These are phyloP conservation scores for Eimeria brunetti DNA, from an alignment of 169 alveolate genomes.

Conservation along the genomic window DNA sequence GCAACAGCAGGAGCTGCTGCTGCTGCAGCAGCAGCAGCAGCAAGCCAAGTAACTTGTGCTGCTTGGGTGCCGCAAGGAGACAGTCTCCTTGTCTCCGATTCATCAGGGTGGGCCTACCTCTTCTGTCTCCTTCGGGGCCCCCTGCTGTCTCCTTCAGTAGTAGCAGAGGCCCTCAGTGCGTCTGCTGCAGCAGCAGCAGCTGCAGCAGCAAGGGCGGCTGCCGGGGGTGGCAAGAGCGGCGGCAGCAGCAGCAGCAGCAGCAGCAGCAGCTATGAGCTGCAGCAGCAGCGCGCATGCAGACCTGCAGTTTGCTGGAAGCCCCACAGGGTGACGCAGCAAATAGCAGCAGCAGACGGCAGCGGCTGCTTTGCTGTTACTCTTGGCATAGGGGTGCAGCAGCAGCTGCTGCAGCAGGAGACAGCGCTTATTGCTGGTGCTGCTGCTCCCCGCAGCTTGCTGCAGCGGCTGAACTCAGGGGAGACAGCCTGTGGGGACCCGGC, in stretches of 20 bases:
- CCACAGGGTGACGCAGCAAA: slow-evolving; percentile 48
- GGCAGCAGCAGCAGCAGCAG: slow-evolving; percentile 23
- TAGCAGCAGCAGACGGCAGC: slow-evolving; percentile 67
- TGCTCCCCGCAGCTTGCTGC: slow-evolving; percentile 52
- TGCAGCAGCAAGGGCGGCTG: background rate
- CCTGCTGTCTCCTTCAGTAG: slow-evolving; percentile 75
- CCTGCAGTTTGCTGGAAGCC: slow-evolving; percentile 58
- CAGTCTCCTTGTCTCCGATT: slow-evolving; percentile 48
- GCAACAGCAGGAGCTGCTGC: slow-evolving; percentile 27
- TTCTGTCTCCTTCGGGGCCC: slow-evolving; percentile 75
- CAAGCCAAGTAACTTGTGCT: slow-evolving; percentile 40
- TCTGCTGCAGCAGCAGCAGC: slow-evolving; percentile 58
- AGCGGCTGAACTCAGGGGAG: slow-evolving; percentile 37
- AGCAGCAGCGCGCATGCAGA: slow-evolving; percentile 65
- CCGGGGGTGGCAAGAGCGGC: background rate
- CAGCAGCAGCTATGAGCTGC: slow-evolving; percentile 44
- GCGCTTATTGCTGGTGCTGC: slow-evolving; percentile 32
- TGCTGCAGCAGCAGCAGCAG: slow-evolving; percentile 19
- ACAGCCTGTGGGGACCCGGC: background rate
- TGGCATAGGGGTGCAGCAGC: slow-evolving; percentile 41
- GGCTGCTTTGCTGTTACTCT: slow-evolving; percentile 20
- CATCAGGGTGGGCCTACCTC: slow-evolving; percentile 58
- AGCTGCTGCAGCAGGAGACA: slow-evolving; percentile 54
- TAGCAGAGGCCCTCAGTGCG: slow-evolving; percentile 54
- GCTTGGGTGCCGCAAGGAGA: slow-evolving; percentile 73